A percentile compares a stretch with the other conserved stretches of the same genome.
phyloP scores from a whole-genome alignment of 352 stramenopile genomes.

The Aphanomyces invadans region DNA sequence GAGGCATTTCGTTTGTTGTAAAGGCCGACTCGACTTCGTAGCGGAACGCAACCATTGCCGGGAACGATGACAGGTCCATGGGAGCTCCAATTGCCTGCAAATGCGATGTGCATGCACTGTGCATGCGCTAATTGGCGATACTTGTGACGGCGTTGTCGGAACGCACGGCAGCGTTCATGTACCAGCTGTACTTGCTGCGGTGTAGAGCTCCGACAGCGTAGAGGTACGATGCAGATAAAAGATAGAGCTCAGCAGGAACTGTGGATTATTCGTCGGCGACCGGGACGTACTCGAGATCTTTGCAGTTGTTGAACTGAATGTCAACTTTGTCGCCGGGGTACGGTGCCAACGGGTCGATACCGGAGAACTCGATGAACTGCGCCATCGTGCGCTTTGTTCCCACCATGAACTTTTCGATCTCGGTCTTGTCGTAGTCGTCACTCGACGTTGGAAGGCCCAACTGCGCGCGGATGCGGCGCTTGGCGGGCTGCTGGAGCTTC shows the following conservation, averaged over 20 bases:
- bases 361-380: slow-evolving; percentile 72
- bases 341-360: slow-evolving; percentile 59
- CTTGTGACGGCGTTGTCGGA: no score
- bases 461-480: slow-evolving; percentile 17
- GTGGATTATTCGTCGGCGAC: not conserved
- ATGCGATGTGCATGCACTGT: not conserved
- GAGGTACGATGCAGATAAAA: no score
- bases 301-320: slow-evolving; percentile 71
- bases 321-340: slow-evolving; percentile 42
- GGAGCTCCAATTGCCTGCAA: no score
- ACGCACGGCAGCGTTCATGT: no score
- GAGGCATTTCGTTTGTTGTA: not conserved
- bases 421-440: slow-evolving; percentile 25
- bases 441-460: slow-evolving; percentile 10
- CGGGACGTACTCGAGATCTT: slow-evolving; percentile 58
- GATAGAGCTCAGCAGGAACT: no score
- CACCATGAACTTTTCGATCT: slow-evolving; percentile 37
- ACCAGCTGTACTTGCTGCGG: no score
- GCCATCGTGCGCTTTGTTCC: slow-evolving; percentile 67
- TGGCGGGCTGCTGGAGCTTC: slow-evolving; percentile 16
- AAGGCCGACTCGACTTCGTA: no score
- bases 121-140: no score
- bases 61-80: no score
- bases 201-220: no score
- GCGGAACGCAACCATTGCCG: no score